Percentiles rank a stretch among this genome's conserved stretches.
These are phyloP conservation scores for Aspergillus hancockii DNA, from an alignment of 495 filamentous ascomycete genomes.

Conservation along the genomic window DNA sequence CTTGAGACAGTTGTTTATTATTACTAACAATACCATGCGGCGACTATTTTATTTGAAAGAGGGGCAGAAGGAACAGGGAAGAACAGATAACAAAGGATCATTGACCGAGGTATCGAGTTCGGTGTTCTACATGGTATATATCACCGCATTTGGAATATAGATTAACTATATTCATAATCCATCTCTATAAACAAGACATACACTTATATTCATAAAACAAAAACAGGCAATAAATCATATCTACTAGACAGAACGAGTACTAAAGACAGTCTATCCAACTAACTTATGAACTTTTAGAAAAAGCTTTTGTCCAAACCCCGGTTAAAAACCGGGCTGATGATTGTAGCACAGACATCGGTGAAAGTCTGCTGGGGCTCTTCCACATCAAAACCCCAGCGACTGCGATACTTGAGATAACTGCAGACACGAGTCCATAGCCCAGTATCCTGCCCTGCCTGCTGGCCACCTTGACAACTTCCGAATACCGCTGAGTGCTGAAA, in stretches of 20 bases:
- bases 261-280: background rate
- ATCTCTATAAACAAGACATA: background rate
- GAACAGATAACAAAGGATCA: background rate
- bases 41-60: background rate
- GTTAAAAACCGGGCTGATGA: conserved; percentile 1
- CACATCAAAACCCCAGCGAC: conserved; percentile 33
- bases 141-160: background rate
- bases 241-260: background rate
- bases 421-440: conserved; percentile 32
- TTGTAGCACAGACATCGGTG: conserved; percentile 11
- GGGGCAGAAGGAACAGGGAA: background rate
- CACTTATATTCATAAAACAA: background rate
- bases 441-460: conserved; percentile 68
- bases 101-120: too few relatives aligned
- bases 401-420: conserved; percentile 25
- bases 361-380: conserved; percentile 29
- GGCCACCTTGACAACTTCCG: conserved; percentile 70
- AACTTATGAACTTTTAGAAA: background rate
- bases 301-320: conserved; percentile 7
- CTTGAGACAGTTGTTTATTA: background rate
- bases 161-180: background rate
- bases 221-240: background rate
- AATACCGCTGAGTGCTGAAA: conserved; percentile 90
- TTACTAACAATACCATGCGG: background rate
- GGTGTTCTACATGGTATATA: too few relatives aligned